These are phyloP conservation scores for Candida gigantensis DNA, from an alignment of 1,139 yeast genomes.

Conservation along the genomic window DNA sequence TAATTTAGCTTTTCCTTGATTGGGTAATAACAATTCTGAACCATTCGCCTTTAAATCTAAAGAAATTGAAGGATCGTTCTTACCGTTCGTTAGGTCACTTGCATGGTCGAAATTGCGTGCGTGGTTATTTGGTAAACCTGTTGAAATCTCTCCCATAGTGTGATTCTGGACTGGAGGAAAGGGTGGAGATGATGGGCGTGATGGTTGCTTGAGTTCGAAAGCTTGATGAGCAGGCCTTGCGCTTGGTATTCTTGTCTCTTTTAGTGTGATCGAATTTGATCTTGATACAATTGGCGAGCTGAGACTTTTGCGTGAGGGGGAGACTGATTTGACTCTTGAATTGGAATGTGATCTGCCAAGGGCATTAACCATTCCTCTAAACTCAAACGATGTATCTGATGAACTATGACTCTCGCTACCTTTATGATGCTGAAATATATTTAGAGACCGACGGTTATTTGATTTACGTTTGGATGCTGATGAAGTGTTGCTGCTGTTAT, in stretches of 20 bases:
- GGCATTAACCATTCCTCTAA: slow-evolving; percentile 7
- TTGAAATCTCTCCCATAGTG: too few species aligned
- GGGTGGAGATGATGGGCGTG: background rate
- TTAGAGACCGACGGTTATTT: slow-evolving; percentile 2
- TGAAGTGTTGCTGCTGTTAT: background rate
- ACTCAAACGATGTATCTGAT: slow-evolving; percentile 8
- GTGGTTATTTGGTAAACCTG: too few species aligned
- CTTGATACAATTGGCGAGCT: slow-evolving; percentile 4
- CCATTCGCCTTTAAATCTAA: slow-evolving; percentile 1
- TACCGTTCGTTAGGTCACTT: background rate
- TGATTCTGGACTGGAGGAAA: background rate
- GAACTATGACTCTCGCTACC: slow-evolving; percentile 1
- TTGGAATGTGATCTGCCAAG: slow-evolving; percentile 3
- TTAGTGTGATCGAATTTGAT: slow-evolving; percentile 3
- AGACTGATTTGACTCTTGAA: slow-evolving; percentile 2
- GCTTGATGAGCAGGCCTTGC: background rate
- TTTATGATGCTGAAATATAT: slow-evolving; percentile 4
- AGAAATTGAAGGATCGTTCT: background rate
- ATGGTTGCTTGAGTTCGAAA: too few species aligned
- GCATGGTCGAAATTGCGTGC: too few species aligned
- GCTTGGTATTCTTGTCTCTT: background rate
- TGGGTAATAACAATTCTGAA: background rate
- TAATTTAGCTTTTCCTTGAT: background rate
- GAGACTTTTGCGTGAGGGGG: background rate
- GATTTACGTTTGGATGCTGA: slow-evolving; percentile 2